Evolutionary conservation across 164 flowering plant species (phyloP).

Genomic region (Liquidambar formosana): DNA sequence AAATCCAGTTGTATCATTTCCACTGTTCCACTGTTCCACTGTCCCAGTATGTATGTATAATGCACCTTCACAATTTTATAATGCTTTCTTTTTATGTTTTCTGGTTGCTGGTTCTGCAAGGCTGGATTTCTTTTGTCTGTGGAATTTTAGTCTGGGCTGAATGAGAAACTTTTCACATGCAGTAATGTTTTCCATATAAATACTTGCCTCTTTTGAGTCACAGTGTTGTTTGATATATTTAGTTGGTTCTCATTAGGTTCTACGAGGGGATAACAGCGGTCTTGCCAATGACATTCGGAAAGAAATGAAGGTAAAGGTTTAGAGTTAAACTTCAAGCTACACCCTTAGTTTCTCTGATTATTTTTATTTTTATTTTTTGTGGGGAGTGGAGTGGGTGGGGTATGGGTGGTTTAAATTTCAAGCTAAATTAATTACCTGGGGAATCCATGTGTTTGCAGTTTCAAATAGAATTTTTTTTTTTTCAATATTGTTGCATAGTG

Average conservation of each 20-base stretch:
- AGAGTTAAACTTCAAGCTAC: not conserved
- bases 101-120: not conserved
- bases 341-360: not conserved
- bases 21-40: no score
- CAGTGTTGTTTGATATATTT: not conserved
- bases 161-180: not conserved
- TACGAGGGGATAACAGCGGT: constrained; percentile 87
- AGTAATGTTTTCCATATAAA: not conserved
- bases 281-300: constrained; percentile 96
- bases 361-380: no score
- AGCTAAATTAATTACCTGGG: not conserved
- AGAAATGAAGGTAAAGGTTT: constrained; percentile 87
- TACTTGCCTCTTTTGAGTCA: not conserved
- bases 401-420: not conserved
- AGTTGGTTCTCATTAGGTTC: constrained; percentile 50
- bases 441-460: not conserved
- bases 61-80: not conserved
- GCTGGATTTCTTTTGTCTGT: not conserved
- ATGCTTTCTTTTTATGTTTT: not conserved
- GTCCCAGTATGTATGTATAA: not conserved
- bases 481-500: not conserved
- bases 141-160: not conserved
- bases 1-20: not conserved
- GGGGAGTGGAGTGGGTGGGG: no score
- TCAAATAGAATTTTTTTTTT: not conserved